Conservation (phyloP, 169 alveolate species). For the Sarcocystis neurona region DNA sequence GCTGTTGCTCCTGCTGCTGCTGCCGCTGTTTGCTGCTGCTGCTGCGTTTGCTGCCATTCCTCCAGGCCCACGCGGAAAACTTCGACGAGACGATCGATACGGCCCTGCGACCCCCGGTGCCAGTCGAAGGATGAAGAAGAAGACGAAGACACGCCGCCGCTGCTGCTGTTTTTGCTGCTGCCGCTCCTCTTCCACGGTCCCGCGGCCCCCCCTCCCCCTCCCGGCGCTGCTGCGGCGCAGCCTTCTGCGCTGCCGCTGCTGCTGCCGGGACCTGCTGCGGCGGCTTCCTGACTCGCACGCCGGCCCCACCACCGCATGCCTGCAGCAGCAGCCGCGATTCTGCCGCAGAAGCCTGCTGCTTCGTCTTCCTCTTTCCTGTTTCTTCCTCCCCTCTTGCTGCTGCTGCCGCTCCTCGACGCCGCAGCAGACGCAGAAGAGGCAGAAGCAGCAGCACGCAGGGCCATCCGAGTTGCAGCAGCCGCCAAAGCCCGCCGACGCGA, state of each 20-base stretch:
- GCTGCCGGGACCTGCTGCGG: not conserved
- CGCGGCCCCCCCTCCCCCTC: not conserved
- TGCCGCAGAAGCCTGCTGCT: no score
- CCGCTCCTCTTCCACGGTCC: not conserved
- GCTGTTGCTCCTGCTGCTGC: slow-evolving; percentile 14
- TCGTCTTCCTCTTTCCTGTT: no score
- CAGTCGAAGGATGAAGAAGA: slow-evolving; percentile 34
- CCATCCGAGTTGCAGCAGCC: no score
- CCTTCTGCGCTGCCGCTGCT: not conserved
- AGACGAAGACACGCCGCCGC: not conserved
- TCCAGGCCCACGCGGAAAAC: slow-evolving; percentile 33
- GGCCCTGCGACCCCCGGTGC: slow-evolving; percentile 37
- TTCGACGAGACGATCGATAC: slow-evolving; percentile 31
- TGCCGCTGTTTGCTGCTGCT: slow-evolving; percentile 40
- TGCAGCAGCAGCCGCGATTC: no score
- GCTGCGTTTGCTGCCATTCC: slow-evolving; percentile 23
- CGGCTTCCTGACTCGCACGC: not conserved
- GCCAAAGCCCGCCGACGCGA: no score
- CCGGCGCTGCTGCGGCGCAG: not conserved
- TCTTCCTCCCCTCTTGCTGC: not conserved
- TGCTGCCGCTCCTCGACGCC: not conserved
- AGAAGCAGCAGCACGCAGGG: no score
- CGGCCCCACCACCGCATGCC: not conserved
- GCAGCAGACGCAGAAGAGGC: no score
- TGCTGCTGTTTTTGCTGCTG: not conserved